phyloP scores from a whole-genome alignment of 441 rosid genomes.

The Populus hybrid region DNA sequence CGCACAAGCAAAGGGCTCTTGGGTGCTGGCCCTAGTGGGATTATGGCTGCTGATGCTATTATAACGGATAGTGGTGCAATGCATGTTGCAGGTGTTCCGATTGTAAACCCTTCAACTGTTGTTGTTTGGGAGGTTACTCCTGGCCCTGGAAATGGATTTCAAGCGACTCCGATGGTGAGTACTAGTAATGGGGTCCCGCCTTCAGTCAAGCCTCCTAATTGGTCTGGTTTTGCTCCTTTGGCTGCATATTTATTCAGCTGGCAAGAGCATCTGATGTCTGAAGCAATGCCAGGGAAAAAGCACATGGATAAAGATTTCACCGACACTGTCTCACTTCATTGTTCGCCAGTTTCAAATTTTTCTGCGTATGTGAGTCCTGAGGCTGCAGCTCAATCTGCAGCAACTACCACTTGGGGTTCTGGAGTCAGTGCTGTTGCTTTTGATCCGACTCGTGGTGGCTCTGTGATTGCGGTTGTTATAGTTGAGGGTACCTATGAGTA shows the following conservation, averaged over 20 bases:
- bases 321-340: constrained; percentile 72
- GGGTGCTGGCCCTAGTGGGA: constrained; percentile 99
- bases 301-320: constrained; percentile 61
- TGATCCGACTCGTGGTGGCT: constrained; percentile 99
- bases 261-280: constrained; percentile 92
- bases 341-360: constrained; percentile 98
- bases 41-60: constrained; percentile 99
- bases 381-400: constrained; percentile 96
- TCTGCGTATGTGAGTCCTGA: constrained; percentile 99
- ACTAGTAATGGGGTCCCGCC: constrained; percentile 73
- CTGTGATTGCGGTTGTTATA: constrained; percentile 96
- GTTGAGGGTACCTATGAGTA: constrained; percentile 72
- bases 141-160: constrained; percentile 93
- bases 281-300: constrained; percentile 74
- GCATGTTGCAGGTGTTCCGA: constrained; percentile 99
- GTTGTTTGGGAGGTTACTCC: constrained; percentile 99
- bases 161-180: constrained; percentile 64
- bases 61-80: constrained; percentile 96
- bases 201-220: constrained; percentile 80
- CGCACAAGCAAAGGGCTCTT: constrained; percentile 93
- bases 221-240: constrained; percentile 98
- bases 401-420: constrained; percentile 99
- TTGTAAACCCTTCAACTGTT: constrained; percentile 97
- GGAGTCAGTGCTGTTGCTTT: constrained; percentile 99
- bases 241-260: constrained; percentile 95